Evolutionary conservation across 257 asterid genomes (phyloP).

Genomic region (Solanum infundibuliforme): DNA sequence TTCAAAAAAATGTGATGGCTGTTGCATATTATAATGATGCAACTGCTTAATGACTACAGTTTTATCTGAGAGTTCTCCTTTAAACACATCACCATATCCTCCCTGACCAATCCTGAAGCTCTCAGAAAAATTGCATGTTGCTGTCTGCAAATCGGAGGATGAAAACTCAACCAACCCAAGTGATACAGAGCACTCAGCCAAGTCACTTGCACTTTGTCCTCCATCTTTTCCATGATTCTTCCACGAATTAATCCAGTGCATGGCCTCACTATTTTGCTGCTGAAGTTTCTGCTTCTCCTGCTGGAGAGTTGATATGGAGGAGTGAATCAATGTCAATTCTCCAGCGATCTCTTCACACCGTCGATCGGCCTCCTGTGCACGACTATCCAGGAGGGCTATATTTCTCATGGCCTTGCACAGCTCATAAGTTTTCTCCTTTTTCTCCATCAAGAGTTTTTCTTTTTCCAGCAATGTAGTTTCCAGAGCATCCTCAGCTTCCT

Average conservation of each 20-base stretch:
- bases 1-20: conserved; percentile 40
- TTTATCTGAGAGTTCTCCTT: conserved; percentile 55
- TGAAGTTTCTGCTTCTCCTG: conserved; percentile 54
- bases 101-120: conserved; percentile 65
- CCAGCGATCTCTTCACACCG: conserved; percentile 44
- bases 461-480: conserved; percentile 30
- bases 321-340: conserved; percentile 50
- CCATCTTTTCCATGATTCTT: conserved; percentile 22
- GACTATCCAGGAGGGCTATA: conserved; percentile 49
- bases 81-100: conserved; percentile 59
- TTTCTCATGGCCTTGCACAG: conserved; percentile 42
- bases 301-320: conserved; percentile 34
- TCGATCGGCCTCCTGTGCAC: conserved; percentile 48
- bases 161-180: conserved; percentile 44
- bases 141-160: conserved; percentile 48
- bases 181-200: conserved; percentile 7
- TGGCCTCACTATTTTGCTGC: conserved; percentile 46
- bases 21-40: conserved; percentile 34
- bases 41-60: conserved; percentile 71
- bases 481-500: conserved; percentile 47
- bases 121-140: conserved; percentile 73
- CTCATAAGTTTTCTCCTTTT: conserved; percentile 25
- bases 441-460: conserved; percentile 39
- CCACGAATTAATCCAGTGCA: conserved; percentile 53
- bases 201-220: conserved; percentile 3